Conservation (phyloP, 176 grass and related monocot genomes). For the Alloteropsis semialata region DNA sequence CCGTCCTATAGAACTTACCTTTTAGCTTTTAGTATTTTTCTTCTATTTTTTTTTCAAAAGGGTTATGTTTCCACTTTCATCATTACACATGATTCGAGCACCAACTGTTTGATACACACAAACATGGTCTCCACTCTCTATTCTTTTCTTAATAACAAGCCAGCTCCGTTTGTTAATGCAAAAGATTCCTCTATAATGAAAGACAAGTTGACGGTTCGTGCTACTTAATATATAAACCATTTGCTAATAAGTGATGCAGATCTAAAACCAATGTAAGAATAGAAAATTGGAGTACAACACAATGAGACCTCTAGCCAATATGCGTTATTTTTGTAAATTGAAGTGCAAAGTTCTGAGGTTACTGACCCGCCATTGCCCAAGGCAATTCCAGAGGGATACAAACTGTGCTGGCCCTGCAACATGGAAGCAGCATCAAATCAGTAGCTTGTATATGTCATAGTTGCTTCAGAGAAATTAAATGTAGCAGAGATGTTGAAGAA, state of each 20-base stretch:
- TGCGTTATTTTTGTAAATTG: background rate
- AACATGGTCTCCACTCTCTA: background rate
- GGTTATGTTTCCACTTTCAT: no score
- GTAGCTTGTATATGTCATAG: background rate
- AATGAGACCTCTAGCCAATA: background rate
- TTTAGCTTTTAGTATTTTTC: no score
- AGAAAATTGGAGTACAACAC: background rate
- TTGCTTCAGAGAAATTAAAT: background rate
- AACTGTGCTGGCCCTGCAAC: conserved; percentile 76
- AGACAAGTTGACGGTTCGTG: background rate
- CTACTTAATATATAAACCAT: background rate
- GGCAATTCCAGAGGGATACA: conserved; percentile 70
- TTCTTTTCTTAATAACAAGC: background rate
- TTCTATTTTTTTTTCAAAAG: no score
- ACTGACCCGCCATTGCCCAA: conserved; percentile 91
- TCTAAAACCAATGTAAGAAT: background rate
- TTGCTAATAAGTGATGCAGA: background rate
- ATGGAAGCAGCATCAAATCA: background rate
- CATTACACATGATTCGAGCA: background rate
- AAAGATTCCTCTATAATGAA: background rate
- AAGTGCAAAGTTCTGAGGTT: background rate
- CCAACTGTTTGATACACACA: background rate
- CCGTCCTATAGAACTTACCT: no score
- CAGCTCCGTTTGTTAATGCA: background rate
- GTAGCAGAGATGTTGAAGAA: background rate